These are phyloP conservation scores for Stagonosporopsis rhizophila DNA, from an alignment of 2,329 filamentous ascomycete species.

Conservation along the genomic window DNA sequence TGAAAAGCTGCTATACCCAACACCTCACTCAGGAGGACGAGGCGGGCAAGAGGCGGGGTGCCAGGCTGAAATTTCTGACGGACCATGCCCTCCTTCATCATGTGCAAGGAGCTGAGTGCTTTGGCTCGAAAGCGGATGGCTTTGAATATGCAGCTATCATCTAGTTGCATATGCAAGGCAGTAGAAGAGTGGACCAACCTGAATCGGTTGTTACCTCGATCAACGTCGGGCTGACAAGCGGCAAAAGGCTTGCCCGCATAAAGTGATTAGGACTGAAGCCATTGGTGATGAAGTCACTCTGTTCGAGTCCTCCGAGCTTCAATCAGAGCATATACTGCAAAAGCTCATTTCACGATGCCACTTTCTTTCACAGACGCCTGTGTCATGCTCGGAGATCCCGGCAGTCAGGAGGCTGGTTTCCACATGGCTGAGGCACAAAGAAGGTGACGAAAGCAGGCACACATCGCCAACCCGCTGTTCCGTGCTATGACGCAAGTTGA, in stretches of 20 bases:
- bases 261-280: conserved; percentile 1
- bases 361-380: neutral
- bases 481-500: conserved; percentile 29
- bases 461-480: conserved; percentile 4
- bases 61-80: conserved; percentile 29
- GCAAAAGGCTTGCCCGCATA: conserved; percentile 22
- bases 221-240: conserved; percentile 29
- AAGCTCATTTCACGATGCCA: neutral
- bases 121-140: conserved; percentile 39
- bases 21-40: conserved; percentile 2
- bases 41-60: conserved; percentile 27
- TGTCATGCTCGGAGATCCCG: neutral
- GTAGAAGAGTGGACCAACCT: conserved; percentile 36
- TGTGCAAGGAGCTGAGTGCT: conserved; percentile 28
- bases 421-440: neutral
- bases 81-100: conserved; percentile 20
- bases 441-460: neutral
- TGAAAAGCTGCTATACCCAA: neutral
- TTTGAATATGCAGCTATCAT: conserved; percentile 41
- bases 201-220: conserved; percentile 27
- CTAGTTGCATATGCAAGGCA: conserved; percentile 49
- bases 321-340: neutral
- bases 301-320: neutral
- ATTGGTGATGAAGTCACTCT: neutral
- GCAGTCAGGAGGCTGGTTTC: neutral